phyloP scores from a whole-genome alignment of 23 red algal genomes.

The Chondrus crispus region DNA sequence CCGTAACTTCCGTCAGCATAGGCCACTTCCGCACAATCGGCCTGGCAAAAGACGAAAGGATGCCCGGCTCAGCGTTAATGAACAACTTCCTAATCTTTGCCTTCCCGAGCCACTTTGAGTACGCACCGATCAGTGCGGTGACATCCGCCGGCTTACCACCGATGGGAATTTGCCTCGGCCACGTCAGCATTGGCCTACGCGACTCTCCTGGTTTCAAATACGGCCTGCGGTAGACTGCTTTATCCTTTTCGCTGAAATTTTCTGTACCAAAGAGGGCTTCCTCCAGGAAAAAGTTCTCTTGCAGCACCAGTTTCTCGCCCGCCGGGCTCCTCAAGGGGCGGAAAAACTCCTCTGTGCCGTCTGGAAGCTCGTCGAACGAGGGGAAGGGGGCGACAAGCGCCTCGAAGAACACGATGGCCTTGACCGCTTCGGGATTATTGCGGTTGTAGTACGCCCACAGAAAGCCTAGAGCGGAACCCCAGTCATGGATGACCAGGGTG shows the following conservation, averaged over 20 bases:
- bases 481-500: conserved; percentile 19
- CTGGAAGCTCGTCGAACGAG: not conserved
- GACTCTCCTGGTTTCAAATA: not conserved
- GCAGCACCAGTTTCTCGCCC: not conserved
- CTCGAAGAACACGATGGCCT: conserved; percentile 15
- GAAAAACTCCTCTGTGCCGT: not conserved
- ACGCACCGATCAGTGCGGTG: not conserved
- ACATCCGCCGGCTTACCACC: conserved; percentile 10
- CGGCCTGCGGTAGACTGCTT: not conserved
- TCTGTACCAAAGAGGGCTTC: not conserved
- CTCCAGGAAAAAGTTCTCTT: conserved; percentile 1
- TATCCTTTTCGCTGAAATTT: not conserved
- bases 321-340: not conserved
- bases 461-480: conserved; percentile 2
- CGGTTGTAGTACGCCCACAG: conserved; percentile 10
- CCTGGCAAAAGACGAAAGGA: not conserved
- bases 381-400: not conserved
- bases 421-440: not conserved
- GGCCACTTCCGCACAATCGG: not conserved
- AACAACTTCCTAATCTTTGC: not conserved
- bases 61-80: not conserved
- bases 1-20: not conserved
- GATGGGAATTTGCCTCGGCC: not conserved
- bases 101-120: not conserved
- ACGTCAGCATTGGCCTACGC: not conserved